Conservation (phyloP, 108 stramenopile genomes). For the Cylindrotheca fusiformis region DNA sequence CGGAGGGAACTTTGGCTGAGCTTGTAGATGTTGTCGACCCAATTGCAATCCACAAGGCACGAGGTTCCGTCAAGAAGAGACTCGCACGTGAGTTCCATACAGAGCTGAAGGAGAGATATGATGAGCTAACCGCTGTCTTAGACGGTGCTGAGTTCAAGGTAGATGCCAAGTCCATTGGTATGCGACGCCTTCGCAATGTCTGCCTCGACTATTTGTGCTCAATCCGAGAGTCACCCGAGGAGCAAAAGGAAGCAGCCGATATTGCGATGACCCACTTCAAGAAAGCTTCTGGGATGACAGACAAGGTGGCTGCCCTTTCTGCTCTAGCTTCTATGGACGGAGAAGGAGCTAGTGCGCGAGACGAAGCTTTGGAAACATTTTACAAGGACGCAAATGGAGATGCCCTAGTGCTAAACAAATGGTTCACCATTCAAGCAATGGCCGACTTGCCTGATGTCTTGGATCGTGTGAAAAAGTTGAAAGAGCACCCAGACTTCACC, state of each 20-base stretch:
- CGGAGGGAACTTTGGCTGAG: slow-evolving; percentile 69
- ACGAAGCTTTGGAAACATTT: slow-evolving; percentile 63
- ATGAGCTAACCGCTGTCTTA: slow-evolving; percentile 59
- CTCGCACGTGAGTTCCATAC: slow-evolving; percentile 62
- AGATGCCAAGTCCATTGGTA: slow-evolving; percentile 62
- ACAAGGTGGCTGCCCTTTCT: slow-evolving; percentile 84
- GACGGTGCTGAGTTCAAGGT: slow-evolving; percentile 53
- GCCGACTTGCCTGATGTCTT: slow-evolving; percentile 70
- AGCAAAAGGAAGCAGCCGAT: slow-evolving; percentile 51
- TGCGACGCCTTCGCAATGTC: slow-evolving; percentile 77
- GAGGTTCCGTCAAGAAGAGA: slow-evolving; percentile 54
- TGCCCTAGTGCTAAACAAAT: slow-evolving; percentile 82
- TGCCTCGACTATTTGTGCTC: slow-evolving; percentile 72
- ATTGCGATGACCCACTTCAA: slow-evolving; percentile 68
- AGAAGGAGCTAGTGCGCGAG: slow-evolving; percentile 43
- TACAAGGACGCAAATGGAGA: slow-evolving; percentile 81
- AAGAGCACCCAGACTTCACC: slow-evolving; percentile 86
- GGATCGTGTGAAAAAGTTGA: slow-evolving; percentile 54
- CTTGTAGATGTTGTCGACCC: slow-evolving; percentile 74
- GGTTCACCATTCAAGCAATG: slow-evolving; percentile 86
- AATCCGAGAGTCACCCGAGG: slow-evolving; percentile 59
- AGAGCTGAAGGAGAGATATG: slow-evolving; percentile 61
- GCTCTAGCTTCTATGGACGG: slow-evolving; percentile 75
- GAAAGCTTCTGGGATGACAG: slow-evolving; percentile 87
- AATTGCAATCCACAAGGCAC: slow-evolving; percentile 63